Evolutionary conservation across 139 green algal genomes (phyloP).

Genomic region (Chlamydomonas sp.): DNA sequence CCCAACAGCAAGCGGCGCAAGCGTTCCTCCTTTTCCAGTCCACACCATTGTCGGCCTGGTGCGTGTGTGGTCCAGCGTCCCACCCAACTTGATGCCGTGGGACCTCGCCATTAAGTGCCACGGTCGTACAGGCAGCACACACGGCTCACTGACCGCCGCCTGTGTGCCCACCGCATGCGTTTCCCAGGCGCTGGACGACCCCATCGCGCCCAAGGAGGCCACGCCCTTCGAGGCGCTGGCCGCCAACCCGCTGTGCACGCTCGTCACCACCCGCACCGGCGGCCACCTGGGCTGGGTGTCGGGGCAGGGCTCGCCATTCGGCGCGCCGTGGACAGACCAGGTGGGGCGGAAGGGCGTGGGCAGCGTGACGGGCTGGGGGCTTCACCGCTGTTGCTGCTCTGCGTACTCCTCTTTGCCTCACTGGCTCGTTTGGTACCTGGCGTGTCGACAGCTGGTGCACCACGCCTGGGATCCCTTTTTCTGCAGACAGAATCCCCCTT

Average conservation of each 20-base stretch:
- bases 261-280: slow-evolving; percentile 59
- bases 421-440: neutral
- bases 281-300: slow-evolving; percentile 68
- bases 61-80: too few species aligned
- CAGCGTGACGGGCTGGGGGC: neutral
- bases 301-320: slow-evolving; percentile 34
- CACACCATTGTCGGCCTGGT: too few species aligned
- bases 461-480: neutral
- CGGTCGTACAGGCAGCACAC: too few species aligned
- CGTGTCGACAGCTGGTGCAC: neutral
- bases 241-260: slow-evolving; percentile 74
- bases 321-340: slow-evolving; percentile 56
- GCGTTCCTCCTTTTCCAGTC: too few species aligned
- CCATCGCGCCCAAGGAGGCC: slow-evolving; percentile 83
- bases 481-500: neutral
- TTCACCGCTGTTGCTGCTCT: neutral
- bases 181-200: slow-evolving; percentile 79
- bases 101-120: too few species aligned
- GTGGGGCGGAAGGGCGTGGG: neutral
- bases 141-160: neutral
- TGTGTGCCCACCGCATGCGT: neutral
- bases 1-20: too few species aligned
- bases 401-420: neutral
- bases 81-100: too few species aligned
- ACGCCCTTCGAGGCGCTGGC: slow-evolving; percentile 71